Percentiles rank a stretch among this genome's conserved stretches.
These are phyloP conservation scores for Colletotrichum scovillei DNA, from an alignment of 2,329 filamentous ascomycete species.

Conservation along the genomic window DNA sequence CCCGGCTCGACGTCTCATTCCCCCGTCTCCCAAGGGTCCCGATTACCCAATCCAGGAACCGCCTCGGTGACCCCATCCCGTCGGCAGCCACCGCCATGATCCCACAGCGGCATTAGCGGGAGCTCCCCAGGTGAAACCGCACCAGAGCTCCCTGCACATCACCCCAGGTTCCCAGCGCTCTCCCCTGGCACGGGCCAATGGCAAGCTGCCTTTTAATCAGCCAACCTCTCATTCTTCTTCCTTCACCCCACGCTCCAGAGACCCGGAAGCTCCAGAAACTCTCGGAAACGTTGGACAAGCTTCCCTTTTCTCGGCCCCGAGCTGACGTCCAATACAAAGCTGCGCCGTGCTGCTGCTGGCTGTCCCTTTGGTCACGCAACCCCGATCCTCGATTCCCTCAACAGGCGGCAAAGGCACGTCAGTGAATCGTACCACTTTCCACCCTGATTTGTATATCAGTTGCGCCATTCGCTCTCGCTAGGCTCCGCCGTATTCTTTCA, in stretches of 20 bases:
- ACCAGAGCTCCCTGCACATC: conserved; percentile 31
- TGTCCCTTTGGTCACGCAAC: conserved; percentile 16
- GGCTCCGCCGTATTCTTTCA: conserved; percentile 13
- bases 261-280: neutral
- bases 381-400: neutral
- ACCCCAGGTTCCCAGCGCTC: conserved; percentile 1
- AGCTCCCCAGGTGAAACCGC: conserved; percentile 30
- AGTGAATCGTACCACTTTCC: conserved; percentile 29
- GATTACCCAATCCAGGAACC: neutral
- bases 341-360: conserved; percentile 9
- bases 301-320: neutral
- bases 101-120: conserved; percentile 33
- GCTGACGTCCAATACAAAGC: neutral
- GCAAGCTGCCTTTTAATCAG: conserved; percentile 31
- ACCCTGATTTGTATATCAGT: conserved; percentile 13
- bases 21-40: neutral
- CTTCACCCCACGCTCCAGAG: neutral
- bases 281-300: conserved; percentile 9
- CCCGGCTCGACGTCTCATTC: conserved; percentile 12
- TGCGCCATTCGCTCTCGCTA: neutral
- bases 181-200: conserved; percentile 23
- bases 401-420: conserved; percentile 5
- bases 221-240: neutral
- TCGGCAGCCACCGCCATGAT: conserved; percentile 26
- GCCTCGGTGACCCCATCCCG: conserved; percentile 1